Conservation (phyloP, 2,329 filamentous ascomycete genomes). For the Metarhizium guizhouense region DNA sequence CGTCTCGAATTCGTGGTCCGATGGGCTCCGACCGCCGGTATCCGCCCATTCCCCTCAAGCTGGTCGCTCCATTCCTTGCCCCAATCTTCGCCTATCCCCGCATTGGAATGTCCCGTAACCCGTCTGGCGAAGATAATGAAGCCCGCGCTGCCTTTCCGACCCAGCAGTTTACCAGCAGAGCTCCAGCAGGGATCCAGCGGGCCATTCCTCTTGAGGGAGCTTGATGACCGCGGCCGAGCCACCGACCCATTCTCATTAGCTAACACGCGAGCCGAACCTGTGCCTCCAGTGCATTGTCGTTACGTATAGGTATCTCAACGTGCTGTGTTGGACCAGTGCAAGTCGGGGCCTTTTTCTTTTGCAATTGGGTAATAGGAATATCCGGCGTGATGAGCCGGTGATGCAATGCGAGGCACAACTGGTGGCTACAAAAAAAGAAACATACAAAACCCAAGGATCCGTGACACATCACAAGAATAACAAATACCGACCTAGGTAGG, state of each 20-base stretch:
- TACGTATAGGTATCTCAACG: slow-evolving; percentile 1
- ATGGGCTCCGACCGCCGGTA: slow-evolving; percentile 15
- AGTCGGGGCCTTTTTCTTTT: too few species aligned
- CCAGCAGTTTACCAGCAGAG: not conserved
- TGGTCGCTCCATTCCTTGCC: not conserved
- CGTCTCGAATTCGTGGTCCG: slow-evolving; percentile 1
- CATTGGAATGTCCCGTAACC: not conserved
- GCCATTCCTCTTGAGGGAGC: not conserved
- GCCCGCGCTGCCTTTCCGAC: not conserved
- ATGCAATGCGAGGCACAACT: too few species aligned
- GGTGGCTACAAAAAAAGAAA: too few species aligned
- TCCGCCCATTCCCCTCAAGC: slow-evolving; percentile 4
- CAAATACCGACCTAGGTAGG: too few species aligned
- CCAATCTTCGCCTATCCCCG: slow-evolving; percentile 6
- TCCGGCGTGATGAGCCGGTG: too few species aligned
- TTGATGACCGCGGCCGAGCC: not conserved
- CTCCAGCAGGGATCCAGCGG: not conserved
- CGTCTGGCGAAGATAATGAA: not conserved
- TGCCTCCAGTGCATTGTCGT: not conserved
- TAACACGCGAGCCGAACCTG: not conserved
- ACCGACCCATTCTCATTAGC: slow-evolving; percentile 2
- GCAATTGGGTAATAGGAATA: too few species aligned
- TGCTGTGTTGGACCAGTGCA: not conserved
- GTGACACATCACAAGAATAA: too few species aligned
- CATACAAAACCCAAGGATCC: too few species aligned